Evolutionary conservation across 2,329 filamentous ascomycete species (phyloP), one percentile per base, ranked within the genome.

Genomic region (Claviceps pusilla): DNA sequence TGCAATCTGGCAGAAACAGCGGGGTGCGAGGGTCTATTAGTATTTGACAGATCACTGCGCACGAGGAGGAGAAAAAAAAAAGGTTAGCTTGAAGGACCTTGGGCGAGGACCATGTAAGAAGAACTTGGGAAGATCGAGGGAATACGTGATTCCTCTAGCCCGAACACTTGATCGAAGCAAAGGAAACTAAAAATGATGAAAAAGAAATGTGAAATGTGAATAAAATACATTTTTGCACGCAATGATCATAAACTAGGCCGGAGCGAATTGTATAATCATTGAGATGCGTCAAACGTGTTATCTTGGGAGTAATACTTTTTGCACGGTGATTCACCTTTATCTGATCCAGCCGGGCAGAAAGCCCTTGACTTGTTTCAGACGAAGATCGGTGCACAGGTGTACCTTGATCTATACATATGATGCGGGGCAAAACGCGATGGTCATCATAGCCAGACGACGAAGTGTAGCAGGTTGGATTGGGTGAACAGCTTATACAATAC

Each of bases 1-100:
- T 79, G 76, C 41, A 65, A 61, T 50, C 62, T 69, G 1, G 63
- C 59, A 54, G 62, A 50, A 46, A 59, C 53, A 52, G 59, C 57
- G 33, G 57, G 51, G 35, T 52, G 55, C 41, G 51, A 49, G 55
- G 33, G 57, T 49, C 42, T 59, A 51, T 33, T 56, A 51, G 47
- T 59, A 51, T 33, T 56, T 52, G 48, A 64, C 59, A 56, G 65
- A 56, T 37, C 51, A 58, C 7, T 60, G 43, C 14, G 2, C 19
- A 41, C 12, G 7, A 7, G 24, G 24, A 24, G 24, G 24, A 41
- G 19, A 12, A 7, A 11, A 43, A 35, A 43, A 35, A 7, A 28
- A 19, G 19, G 24, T 52, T 39, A 52, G 50, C 47, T 43, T 24
- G 24, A 48, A 42, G n/a, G 24, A 41, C 4, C 35, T 42, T n/a